phyloP scores from a whole-genome alignment of 2,329 filamentous ascomycete genomes.

The Cercospora nicotianae region DNA sequence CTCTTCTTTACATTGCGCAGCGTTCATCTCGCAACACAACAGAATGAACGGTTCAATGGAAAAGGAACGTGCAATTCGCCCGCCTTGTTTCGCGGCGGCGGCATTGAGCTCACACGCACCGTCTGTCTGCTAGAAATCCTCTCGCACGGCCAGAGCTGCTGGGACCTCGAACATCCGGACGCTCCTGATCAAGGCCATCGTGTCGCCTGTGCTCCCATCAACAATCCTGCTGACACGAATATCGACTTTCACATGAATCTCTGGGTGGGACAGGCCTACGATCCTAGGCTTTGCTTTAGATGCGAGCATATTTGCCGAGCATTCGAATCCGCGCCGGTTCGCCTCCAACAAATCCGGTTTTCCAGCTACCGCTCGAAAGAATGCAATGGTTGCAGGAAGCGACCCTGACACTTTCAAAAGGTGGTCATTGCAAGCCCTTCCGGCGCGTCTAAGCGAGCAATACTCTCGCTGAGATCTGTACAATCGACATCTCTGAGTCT shows the following conservation, averaged over 20 bases:
- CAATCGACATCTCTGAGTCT: background rate
- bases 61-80: too few species aligned
- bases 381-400: background rate
- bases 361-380: background rate
- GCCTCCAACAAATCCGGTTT: background rate
- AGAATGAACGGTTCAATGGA: too few species aligned
- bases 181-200: background rate
- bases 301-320: background rate
- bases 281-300: background rate
- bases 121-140: too few species aligned
- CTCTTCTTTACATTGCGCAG: too few species aligned
- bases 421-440: background rate
- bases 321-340: background rate
- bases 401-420: background rate
- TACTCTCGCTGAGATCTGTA: background rate
- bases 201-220: background rate
- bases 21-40: too few species aligned
- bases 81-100: too few species aligned
- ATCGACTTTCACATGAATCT: background rate
- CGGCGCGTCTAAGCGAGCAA: background rate
- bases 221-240: background rate
- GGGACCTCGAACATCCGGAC: too few species aligned
- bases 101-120: too few species aligned
- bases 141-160: too few species aligned
- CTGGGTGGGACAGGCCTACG: background rate